phyloP scores from a whole-genome alignment of 2,329 filamentous ascomycete species.

The Aspergillus pseudonomiae region DNA sequence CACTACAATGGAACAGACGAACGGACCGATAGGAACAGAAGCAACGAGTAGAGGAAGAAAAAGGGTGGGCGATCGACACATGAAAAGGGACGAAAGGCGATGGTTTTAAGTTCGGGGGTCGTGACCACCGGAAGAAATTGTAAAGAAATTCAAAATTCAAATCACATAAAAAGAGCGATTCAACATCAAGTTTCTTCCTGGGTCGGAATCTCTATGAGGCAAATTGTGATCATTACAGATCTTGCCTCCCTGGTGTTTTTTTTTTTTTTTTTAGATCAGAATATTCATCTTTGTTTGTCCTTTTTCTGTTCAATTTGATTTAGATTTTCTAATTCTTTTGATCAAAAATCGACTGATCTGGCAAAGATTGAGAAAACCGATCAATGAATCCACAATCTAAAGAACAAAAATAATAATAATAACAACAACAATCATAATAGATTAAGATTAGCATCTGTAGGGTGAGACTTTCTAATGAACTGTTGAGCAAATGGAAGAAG shows the following conservation, averaged over 20 bases:
- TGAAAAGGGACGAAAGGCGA: background rate
- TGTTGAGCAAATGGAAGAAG: slow-evolving; percentile 8
- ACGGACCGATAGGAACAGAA: background rate
- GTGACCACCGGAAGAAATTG: slow-evolving; percentile 5
- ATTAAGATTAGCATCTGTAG: background rate
- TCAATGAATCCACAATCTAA: background rate
- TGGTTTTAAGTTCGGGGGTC: slow-evolving; percentile 6
- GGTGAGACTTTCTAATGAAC: background rate
- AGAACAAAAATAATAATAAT: background rate
- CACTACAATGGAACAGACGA: background rate
- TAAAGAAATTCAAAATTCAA: slow-evolving; percentile 1
- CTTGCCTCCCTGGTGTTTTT: background rate
- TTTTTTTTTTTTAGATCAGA: no score
- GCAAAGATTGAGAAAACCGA: background rate
- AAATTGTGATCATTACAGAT: background rate
- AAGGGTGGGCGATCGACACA: slow-evolving; percentile 6
- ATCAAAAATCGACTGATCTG: background rate
- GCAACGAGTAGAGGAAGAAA: slow-evolving; percentile 3
- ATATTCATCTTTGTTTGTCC: background rate
- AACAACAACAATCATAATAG: background rate
- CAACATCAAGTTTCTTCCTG: background rate
- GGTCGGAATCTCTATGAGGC: background rate
- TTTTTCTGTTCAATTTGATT: background rate
- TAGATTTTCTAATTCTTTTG: background rate
- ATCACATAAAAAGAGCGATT: background rate